Evolutionary conservation across 208 protist genomes (phyloP).

Genomic region (Tritrichomonas foetus): DNA sequence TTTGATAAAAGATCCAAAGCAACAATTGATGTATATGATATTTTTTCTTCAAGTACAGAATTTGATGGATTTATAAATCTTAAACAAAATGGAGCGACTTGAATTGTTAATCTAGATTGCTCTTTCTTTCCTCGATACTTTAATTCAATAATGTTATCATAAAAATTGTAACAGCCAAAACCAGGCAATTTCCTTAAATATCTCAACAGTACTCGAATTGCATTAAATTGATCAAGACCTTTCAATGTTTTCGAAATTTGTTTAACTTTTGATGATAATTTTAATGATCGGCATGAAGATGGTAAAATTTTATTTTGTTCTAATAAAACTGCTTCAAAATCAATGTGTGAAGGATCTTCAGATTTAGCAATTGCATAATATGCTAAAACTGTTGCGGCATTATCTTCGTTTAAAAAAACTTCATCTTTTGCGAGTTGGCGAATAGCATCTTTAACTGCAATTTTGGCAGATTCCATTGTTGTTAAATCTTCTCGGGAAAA

Average conservation of each 20-base stretch:
- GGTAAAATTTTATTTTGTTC: too few relatives aligned
- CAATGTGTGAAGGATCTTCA: too few relatives aligned
- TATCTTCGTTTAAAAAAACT: too few relatives aligned
- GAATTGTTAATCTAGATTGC: not conserved
- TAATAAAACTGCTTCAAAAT: too few relatives aligned
- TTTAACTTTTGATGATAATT: too few relatives aligned
- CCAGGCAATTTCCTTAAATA: too few relatives aligned
- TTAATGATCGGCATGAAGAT: too few relatives aligned
- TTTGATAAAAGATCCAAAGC: not conserved
- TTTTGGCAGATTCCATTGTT: not conserved
- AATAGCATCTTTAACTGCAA: not conserved
- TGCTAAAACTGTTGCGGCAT: too few relatives aligned
- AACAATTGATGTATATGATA: conserved; percentile 1
- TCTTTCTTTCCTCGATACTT: not conserved
- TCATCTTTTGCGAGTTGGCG: too few relatives aligned
- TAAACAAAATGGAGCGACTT: not conserved
- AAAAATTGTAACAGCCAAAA: too few relatives aligned
- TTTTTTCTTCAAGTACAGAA: not conserved
- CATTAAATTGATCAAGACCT: not conserved
- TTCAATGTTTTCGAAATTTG: too few relatives aligned
- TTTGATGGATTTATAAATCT: not conserved
- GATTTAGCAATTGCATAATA: too few relatives aligned
- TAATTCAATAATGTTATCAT: not conserved
- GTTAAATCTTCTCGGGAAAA: not conserved
- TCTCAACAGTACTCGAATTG: not conserved